Evolutionary conservation across 306 rosid species (phyloP).

Genomic region (Fagus sylvatica): DNA sequence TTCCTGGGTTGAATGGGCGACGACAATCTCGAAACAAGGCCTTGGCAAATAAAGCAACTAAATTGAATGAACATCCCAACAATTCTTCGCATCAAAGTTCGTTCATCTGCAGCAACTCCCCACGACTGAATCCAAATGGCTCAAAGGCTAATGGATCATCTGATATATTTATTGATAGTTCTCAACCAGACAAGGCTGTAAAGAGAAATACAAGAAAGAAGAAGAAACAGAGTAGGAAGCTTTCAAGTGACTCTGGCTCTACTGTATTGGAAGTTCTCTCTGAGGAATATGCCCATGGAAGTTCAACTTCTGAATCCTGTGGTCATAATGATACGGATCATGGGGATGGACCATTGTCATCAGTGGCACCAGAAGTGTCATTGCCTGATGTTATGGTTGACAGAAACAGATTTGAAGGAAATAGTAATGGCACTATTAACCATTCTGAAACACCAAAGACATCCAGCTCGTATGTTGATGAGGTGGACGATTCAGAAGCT

Average conservation of each 20-base stretch:
- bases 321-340: conserved; percentile 39
- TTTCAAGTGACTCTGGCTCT: conserved; percentile 38
- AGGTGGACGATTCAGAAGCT: conserved; percentile 32
- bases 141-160: conserved; percentile 37
- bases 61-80: conserved; percentile 50
- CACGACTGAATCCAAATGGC: conserved; percentile 37
- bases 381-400: conserved; percentile 34
- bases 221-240: conserved; percentile 52
- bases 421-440: conserved; percentile 5
- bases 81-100: conserved; percentile 42
- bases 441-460: conserved; percentile 28
- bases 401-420: conserved; percentile 27
- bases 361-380: conserved; percentile 34
- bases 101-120: conserved; percentile 29
- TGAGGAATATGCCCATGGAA: conserved; percentile 39
- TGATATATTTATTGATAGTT: conserved; percentile 20
- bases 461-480: conserved; percentile 36
- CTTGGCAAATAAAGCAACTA: conserved; percentile 45
- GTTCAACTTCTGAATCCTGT: conserved; percentile 51
- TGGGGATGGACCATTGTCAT: conserved; percentile 25
- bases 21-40: conserved; percentile 60
- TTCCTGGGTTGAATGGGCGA: conserved; percentile 40
- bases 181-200: conserved; percentile 38
- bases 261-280: conserved; percentile 46
- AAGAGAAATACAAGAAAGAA: conserved; percentile 62